A percentile compares a stretch with the other conserved stretches of the same genome.
Evolutionary conservation across 2,329 filamentous ascomycete genomes (phyloP).

Genomic region (Metarhizium humberi): DNA sequence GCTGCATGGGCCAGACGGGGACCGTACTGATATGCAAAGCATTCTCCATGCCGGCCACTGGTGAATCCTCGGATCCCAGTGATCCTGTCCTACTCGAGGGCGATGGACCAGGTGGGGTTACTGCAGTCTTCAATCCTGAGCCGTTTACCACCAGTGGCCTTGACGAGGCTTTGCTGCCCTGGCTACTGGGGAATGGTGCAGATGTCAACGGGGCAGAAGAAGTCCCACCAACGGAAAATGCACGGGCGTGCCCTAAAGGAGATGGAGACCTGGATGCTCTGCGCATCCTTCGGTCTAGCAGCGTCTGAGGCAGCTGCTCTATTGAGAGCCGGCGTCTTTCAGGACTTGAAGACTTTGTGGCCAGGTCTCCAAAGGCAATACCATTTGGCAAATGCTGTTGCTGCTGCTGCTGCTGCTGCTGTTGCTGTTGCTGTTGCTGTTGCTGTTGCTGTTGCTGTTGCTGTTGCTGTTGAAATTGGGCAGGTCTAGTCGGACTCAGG

Average conservation of each 20-base stretch:
- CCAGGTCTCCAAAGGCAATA: constrained; percentile 39
- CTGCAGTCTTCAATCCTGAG: constrained; percentile 28
- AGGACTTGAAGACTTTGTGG: constrained; percentile 23
- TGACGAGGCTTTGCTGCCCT: constrained; percentile 21
- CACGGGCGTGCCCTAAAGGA: constrained; percentile 40
- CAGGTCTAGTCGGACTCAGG: constrained; percentile 15
- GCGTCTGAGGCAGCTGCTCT: constrained; percentile 43
- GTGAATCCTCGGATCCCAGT: constrained; percentile 13
- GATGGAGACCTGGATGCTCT: constrained; percentile 48
- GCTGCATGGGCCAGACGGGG: constrained; percentile 1
- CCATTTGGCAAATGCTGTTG: constrained; percentile 23
- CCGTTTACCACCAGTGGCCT: constrained; percentile 46
- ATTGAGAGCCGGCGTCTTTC: constrained; percentile 39
- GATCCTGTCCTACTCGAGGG: constrained; percentile 11
- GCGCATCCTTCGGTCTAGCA: constrained; percentile 43
- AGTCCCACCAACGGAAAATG: constrained; percentile 30
- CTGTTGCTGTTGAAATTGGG: not conserved
- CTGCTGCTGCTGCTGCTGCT: constrained; percentile 11
- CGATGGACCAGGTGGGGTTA: constrained; percentile 9
- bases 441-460: constrained; percentile 13
- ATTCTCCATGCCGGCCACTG: constrained; percentile 14
- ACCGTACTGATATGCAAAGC: constrained; percentile 17
- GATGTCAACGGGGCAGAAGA: constrained; percentile 29
- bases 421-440: constrained; percentile 11
- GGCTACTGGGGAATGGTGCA: constrained; percentile 26